These are phyloP conservation scores for Tuctoria greenei DNA, from an alignment of 176 grass and related monocot species.

Conservation along the genomic window DNA sequence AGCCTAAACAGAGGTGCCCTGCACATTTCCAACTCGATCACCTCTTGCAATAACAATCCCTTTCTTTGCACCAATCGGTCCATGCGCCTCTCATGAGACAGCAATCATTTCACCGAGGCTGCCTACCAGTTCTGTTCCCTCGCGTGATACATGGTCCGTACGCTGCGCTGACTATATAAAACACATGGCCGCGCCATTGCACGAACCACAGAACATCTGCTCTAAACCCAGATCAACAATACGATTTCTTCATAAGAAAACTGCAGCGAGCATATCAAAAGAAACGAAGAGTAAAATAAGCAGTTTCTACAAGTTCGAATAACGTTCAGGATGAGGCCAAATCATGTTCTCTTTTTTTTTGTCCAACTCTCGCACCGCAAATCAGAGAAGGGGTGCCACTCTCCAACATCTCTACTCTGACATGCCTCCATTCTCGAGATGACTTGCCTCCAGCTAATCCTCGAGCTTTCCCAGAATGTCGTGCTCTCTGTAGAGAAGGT, in stretches of 20 bases:
- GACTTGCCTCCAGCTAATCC: slow-evolving; percentile 7
- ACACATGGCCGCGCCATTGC: not conserved
- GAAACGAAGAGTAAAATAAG: not conserved
- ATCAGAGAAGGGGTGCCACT: not conserved
- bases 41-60: too few relatives aligned
- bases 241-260: not conserved
- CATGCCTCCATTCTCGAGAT: not conserved
- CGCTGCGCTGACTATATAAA: not conserved
- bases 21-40: too few relatives aligned
- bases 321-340: slow-evolving; percentile 9
- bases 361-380: not conserved
- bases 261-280: not conserved
- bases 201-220: not conserved
- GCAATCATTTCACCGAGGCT: not conserved
- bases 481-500: slow-evolving; percentile 53
- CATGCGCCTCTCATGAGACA: too few relatives aligned
- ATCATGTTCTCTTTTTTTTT: not conserved
- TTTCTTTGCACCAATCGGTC: too few relatives aligned
- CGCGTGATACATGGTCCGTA: not conserved
- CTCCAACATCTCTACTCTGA: slow-evolving; percentile 22
- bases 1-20: too few relatives aligned
- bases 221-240: not conserved
- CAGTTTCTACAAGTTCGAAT: not conserved
- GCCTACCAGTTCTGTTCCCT: not conserved
- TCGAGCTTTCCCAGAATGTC: slow-evolving; percentile 56